These are phyloP conservation scores for Mycena chlorophos DNA, from an alignment of 768 basidiomycete species.

Conservation along the genomic window DNA sequence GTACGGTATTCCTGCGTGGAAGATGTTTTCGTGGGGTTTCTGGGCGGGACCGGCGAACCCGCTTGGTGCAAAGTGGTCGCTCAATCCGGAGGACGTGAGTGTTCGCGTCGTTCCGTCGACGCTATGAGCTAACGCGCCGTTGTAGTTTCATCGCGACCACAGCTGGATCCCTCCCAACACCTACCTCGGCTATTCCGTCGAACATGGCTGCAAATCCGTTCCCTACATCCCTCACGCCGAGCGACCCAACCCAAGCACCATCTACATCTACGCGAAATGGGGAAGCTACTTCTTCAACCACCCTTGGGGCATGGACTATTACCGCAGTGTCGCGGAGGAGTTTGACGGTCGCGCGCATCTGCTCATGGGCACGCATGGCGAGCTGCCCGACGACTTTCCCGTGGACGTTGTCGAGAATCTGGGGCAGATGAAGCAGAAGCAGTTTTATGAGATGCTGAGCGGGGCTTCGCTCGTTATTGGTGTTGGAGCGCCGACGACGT, in stretches of 20 bases:
- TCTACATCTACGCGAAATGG: constrained; percentile 5
- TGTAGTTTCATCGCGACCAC: constrained; percentile 6
- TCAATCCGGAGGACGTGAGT: constrained; percentile 29
- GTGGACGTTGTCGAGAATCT: constrained; percentile 3
- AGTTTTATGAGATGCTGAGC: constrained; percentile 7
- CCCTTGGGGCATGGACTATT: constrained; percentile 6
- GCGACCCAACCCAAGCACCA: constrained; percentile 10
- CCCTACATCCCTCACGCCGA: constrained; percentile 28
- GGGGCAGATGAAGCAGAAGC: constrained; percentile 1
- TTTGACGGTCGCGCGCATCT: neutral
- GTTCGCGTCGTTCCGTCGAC: neutral
- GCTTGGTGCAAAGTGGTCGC: constrained; percentile 33
- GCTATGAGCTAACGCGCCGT: constrained; percentile 12
- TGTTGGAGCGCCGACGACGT: constrained; percentile 1
- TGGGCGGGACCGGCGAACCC: constrained; percentile 13
- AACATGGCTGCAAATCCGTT: constrained; percentile 27
- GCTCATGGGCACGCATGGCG: neutral
- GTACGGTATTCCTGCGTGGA: constrained; percentile 38
- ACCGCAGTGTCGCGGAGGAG: constrained; percentile 1
- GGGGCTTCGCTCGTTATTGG: constrained; percentile 3
- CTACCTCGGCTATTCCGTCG: constrained; percentile 32
- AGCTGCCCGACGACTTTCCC: constrained; percentile 1
- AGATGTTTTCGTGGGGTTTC: constrained; percentile 30
- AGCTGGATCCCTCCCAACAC: constrained; percentile 5
- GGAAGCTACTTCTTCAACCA: constrained; percentile 1